phyloP scores from a whole-genome alignment of 257 asterid genomes.

The Mitragyna speciosa region DNA sequence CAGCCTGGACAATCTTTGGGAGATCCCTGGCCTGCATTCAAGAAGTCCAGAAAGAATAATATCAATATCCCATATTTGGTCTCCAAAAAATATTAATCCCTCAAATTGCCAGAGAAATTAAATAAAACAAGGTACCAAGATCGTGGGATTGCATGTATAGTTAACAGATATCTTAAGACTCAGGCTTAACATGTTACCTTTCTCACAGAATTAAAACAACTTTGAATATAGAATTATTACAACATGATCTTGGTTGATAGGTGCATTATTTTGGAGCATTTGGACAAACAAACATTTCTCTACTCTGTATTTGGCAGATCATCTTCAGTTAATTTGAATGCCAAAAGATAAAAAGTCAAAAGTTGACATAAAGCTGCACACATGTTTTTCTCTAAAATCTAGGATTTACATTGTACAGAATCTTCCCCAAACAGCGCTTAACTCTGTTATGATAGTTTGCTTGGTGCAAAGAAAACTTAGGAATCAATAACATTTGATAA shows the following conservation, averaged over 20 bases:
- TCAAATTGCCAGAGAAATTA: neutral
- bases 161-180: neutral
- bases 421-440: neutral
- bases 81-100: neutral
- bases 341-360: neutral
- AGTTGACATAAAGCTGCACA: neutral
- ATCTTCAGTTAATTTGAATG: neutral
- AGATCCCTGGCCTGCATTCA: conserved; percentile 92
- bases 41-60: conserved; percentile 2
- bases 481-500: neutral
- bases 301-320: neutral
- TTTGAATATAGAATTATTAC: neutral
- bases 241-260: neutral
- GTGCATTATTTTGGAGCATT: neutral
- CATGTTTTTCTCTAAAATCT: neutral
- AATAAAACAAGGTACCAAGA: neutral
- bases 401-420: neutral
- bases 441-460: neutral
- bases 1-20: conserved; percentile 79
- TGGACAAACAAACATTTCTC: neutral
- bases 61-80: neutral
- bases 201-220: neutral
- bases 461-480: neutral
- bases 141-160: neutral
- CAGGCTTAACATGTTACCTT: neutral